Evolutionary conservation across 768 basidiomycete species (phyloP).

Genomic region (Pleurotus salmoneostramineus): DNA sequence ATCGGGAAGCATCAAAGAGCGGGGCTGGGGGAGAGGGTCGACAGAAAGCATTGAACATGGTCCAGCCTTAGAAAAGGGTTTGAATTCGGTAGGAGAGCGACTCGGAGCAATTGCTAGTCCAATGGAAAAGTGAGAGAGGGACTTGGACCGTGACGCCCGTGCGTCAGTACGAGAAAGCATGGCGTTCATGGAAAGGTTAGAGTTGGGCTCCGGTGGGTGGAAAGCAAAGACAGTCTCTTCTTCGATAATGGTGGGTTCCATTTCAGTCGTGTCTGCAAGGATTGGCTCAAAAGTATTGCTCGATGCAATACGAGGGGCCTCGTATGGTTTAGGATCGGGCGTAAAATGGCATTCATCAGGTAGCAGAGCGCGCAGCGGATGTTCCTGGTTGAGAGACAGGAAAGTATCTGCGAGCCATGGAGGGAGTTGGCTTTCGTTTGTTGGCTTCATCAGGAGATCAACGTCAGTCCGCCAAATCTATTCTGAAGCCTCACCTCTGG

Average conservation of each 20-base stretch:
- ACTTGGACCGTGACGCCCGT: no score
- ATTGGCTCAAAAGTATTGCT: background rate
- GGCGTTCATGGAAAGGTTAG: background rate
- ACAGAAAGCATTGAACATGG: background rate
- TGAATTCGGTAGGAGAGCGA: background rate
- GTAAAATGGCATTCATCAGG: conserved; percentile 14
- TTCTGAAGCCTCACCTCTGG: background rate
- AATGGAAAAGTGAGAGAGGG: no score
- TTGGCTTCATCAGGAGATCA: conserved; percentile 10
- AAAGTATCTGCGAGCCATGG: conserved; percentile 56
- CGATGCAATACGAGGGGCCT: no score
- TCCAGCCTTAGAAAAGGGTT: background rate
- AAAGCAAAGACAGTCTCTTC: background rate
- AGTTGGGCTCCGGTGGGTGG: background rate
- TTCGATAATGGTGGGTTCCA: background rate
- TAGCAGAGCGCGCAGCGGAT: conserved; percentile 45
- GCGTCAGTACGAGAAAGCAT: no score
- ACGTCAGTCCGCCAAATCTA: background rate
- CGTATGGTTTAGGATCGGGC: background rate
- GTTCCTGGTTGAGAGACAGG: conserved; percentile 35
- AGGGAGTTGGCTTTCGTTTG: conserved; percentile 34
- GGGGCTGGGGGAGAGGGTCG: background rate
- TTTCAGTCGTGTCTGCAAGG: no score
- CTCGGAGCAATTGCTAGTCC: background rate
- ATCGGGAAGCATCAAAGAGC: background rate